A percentile compares a stretch with the other conserved stretches of the same genome.
Evolutionary conservation across 2,329 filamentous ascomycete species (phyloP).

Genomic region (Scorias spongiosa): DNA sequence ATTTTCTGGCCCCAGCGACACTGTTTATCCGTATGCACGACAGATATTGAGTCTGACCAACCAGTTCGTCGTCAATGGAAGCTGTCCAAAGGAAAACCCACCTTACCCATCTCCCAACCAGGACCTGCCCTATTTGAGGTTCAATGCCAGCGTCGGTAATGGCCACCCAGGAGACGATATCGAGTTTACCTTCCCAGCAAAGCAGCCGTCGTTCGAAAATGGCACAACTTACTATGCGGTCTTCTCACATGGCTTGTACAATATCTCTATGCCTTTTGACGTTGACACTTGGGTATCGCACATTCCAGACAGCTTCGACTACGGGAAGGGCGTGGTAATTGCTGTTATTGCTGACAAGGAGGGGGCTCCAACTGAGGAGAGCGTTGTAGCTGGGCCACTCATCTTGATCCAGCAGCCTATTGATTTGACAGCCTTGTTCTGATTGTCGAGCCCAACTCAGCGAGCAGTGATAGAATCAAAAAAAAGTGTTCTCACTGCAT

Average conservation of each 20-base stretch:
- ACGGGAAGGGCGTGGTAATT: conserved; percentile 22
- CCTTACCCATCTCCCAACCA: conserved; percentile 24
- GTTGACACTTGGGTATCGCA: conserved; percentile 19
- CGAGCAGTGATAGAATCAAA: too few relatives aligned
- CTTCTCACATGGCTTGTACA: conserved; percentile 25
- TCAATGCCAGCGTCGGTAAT: conserved; percentile 12
- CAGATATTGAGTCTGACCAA: conserved; percentile 26
- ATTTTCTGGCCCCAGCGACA: conserved; percentile 28
- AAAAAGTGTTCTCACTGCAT: too few relatives aligned
- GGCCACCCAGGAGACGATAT: conserved; percentile 20
- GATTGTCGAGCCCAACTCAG: too few relatives aligned
- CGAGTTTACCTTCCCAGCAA: conserved; percentile 14
- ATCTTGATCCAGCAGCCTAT: conserved; percentile 24
- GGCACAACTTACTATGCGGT: conserved; percentile 25
- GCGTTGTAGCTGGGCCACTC: conserved; percentile 26
- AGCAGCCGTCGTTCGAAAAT: conserved; percentile 11
- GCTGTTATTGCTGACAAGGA: conserved; percentile 22
- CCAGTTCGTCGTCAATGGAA: conserved; percentile 17
- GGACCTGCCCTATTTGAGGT: conserved; percentile 15
- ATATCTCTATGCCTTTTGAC: conserved; percentile 24
- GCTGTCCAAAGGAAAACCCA: conserved; percentile 24
- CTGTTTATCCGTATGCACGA: conserved; percentile 28
- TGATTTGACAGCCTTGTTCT: neutral
- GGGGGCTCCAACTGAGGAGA: conserved; percentile 23
- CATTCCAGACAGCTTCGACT: conserved; percentile 23